Evolutionary conservation across 1,284 basidiomycete species (phyloP).

Genomic region (Malassezia dermatis): DNA sequence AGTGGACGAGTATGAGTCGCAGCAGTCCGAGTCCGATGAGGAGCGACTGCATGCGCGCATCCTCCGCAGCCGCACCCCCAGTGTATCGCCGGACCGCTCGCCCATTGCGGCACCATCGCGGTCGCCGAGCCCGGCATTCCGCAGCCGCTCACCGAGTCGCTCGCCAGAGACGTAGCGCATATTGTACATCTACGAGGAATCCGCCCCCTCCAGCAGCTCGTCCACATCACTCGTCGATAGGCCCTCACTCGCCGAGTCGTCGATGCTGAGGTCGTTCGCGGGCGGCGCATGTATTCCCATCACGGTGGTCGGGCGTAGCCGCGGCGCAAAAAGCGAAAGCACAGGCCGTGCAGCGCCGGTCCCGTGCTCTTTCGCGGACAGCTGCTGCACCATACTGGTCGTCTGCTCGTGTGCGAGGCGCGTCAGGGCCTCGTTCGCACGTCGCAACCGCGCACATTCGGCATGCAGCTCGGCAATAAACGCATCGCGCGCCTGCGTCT

Average conservation of each 20-base stretch:
- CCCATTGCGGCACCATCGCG: background rate
- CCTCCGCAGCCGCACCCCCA: slow-evolving; percentile 1
- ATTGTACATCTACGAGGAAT: slow-evolving; percentile 1
- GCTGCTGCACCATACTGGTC: slow-evolving; percentile 20
- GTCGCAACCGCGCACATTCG: slow-evolving; percentile 22
- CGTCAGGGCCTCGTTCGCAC: slow-evolving; percentile 24
- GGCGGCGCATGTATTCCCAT: background rate
- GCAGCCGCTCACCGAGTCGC: slow-evolving; percentile 2
- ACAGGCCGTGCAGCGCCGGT: background rate
- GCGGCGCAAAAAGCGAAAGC: slow-evolving; percentile 15
- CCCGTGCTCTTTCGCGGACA: background rate
- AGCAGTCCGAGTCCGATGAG: slow-evolving; percentile 14
- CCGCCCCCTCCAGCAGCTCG: slow-evolving; percentile 14
- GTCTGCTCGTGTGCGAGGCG: slow-evolving; percentile 30
- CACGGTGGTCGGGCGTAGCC: slow-evolving; percentile 14
- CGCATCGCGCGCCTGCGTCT: slow-evolving; percentile 21
- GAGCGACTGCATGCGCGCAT: slow-evolving; percentile 8
- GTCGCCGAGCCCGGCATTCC: slow-evolving; percentile 4
- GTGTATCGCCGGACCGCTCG: slow-evolving; percentile 7
- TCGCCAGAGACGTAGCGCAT: background rate
- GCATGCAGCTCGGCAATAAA: slow-evolving; percentile 25
- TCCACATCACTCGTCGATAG: slow-evolving; percentile 12
- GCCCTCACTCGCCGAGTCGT: background rate
- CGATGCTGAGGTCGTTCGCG: background rate
- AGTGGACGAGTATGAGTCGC: slow-evolving; percentile 6